These are phyloP conservation scores for Camellia granthamiana DNA, from an alignment of 148 eudicot species.

Conservation along the genomic window DNA sequence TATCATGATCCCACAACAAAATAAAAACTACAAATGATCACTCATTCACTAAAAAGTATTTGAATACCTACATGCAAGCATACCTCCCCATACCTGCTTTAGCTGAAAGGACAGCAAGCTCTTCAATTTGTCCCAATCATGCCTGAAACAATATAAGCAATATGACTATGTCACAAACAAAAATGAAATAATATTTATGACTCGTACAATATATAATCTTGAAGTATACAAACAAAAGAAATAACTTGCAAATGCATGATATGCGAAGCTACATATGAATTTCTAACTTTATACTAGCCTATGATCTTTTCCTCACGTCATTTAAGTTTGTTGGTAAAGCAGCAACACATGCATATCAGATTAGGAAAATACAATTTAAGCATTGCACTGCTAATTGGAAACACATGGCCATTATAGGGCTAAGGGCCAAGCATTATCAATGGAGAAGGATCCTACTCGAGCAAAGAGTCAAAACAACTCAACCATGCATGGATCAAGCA, in stretches of 20 bases:
- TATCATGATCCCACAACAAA: no score
- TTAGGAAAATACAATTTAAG: neutral
- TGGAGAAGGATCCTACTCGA: neutral
- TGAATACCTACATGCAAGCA: no score
- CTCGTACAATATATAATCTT: neutral
- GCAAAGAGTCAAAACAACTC: neutral
- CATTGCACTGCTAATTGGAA: neutral
- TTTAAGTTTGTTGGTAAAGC: constrained; percentile 5
- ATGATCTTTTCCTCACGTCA: neutral
- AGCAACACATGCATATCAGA: neutral
- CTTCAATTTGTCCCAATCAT: no score
- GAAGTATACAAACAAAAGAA: neutral
- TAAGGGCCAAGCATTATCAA: neutral
- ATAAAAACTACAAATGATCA: no score
- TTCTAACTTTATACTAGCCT: neutral
- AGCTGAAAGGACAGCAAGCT: no score
- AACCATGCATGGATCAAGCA: neutral
- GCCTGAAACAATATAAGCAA: no score
- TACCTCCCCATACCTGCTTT: no score
- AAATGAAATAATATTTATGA: neutral
- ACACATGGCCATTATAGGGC: neutral
- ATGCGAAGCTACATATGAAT: neutral
- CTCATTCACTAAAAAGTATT: no score
- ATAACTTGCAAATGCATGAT: neutral
- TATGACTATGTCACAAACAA: no score